Base-by-base conservation (phyloP, 805 yeast species). In the Nakazawaea sp. region DNA sequence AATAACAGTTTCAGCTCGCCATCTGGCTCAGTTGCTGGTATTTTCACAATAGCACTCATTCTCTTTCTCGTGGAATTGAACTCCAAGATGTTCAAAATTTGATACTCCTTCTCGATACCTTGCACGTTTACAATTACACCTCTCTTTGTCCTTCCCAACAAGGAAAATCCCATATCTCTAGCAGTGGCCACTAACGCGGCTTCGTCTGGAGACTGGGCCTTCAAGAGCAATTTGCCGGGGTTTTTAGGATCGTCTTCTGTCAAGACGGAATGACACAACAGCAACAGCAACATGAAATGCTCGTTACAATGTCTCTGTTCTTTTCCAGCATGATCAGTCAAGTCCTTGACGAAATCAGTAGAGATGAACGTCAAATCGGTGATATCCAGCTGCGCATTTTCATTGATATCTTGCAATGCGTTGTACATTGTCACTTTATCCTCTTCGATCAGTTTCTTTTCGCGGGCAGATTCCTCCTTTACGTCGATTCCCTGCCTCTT, bases 171-270 rank as follows among this genome's bases (percentile, higher is more conserved):
- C 48, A 81, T 63, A 49, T 82, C 81, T 53, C 89, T 70, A 0
- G 92, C 92, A 16, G 92, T 81, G 12, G 79, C 80, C 12, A 84
- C 94, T 40, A 84, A 68, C 1, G 94, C 92, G 19, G 89, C 88
- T 58, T 84, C 94, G 65, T 84, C 94, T 0, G 94, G 94, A 18
- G 88, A 79, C 53, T 83, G 92, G 0, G 92, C 92, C 49, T 81
- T 79, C 27, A 81, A 59, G 18, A 74, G 62, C 35, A 71, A 47
- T 42, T 68, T 78, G 1, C 61, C 69, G 2, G 85, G 77, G 46
- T 75, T 68, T 18, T 68, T 66, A 27, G 78, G 78, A 43, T 79
- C 78, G 27, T 72, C 70, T 49, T 84, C 94, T 20, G 78, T 72
- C 30, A 84, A 56, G 18, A 84, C 92, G 38, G 89, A 77, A 52